These are phyloP conservation scores for Bremia lactucae DNA, from an alignment of 352 stramenopile species.

Conservation along the genomic window DNA sequence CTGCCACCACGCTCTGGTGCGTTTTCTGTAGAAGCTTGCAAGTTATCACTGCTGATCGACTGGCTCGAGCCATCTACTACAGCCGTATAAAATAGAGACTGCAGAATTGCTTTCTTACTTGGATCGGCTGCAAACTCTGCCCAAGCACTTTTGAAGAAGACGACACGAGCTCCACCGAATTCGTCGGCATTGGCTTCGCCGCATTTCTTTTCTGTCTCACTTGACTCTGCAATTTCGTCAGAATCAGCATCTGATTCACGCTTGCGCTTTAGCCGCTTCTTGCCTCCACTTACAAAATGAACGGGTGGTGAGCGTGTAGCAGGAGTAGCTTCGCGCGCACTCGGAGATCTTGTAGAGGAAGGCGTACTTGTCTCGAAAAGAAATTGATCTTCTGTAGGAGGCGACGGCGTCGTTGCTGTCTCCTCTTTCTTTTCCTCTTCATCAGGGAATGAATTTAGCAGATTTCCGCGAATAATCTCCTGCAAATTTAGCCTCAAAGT, in stretches of 20 bases:
- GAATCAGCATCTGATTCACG: neutral
- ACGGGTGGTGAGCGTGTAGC: constrained; percentile 5
- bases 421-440: neutral
- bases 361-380: neutral
- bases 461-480: constrained; percentile 7
- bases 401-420: neutral
- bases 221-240: neutral
- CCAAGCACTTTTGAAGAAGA: constrained; percentile 19
- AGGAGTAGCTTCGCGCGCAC: neutral
- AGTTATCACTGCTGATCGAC: too few species aligned
- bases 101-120: constrained; percentile 6
- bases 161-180: neutral
- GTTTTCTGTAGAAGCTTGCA: neutral
- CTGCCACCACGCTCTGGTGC: neutral
- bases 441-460: constrained; percentile 1
- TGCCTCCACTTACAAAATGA: neutral
- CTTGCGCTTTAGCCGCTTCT: constrained; percentile 7
- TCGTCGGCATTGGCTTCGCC: constrained; percentile 1
- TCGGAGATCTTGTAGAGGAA: neutral
- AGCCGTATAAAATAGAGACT: constrained; percentile 6
- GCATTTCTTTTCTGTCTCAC: neutral
- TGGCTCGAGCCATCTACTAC: neutral
- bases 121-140: constrained; percentile 6
- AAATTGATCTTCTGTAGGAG: neutral
- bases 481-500: neutral